These are phyloP conservation scores for Cephalotrichum gorgonifer DNA, from an alignment of 2,329 filamentous ascomycete species.

Conservation along the genomic window DNA sequence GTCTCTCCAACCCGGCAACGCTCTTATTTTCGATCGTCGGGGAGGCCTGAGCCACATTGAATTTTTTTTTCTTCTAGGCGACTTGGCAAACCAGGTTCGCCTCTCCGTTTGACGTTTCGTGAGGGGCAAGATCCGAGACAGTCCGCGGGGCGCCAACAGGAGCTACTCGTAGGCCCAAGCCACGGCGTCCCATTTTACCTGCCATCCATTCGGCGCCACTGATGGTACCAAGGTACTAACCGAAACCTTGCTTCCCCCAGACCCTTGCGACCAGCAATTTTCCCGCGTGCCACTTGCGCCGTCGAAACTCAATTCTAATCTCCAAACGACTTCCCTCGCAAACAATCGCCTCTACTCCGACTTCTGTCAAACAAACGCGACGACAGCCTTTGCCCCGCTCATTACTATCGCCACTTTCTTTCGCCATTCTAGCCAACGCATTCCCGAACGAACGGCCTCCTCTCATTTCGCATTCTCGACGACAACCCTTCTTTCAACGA, in stretches of 20 bases:
- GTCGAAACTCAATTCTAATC: constrained; percentile 3
- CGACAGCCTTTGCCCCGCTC: neutral
- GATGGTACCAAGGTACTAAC: neutral
- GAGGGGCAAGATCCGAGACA: constrained; percentile 4
- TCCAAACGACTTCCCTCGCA: neutral
- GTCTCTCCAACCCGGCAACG: neutral
- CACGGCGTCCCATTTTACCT: neutral
- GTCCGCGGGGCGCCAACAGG: neutral
- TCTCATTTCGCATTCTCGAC: neutral
- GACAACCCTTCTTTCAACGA: neutral
- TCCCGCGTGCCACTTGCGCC: neutral
- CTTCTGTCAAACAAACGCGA: neutral
- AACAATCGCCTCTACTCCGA: neutral
- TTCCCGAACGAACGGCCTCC: neutral
- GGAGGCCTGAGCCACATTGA: neutral
- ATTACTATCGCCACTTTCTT: neutral
- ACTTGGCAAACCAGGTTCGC: neutral
- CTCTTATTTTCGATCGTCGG: neutral
- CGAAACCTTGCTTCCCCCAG: neutral
- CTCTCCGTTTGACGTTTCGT: constrained; percentile 3
- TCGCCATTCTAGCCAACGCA: neutral
- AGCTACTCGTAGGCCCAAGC: neutral
- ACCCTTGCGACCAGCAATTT: neutral
- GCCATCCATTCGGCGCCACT: neutral
- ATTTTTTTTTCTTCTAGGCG: neutral